Evolutionary conservation across 1,284 basidiomycete genomes (phyloP).

Genomic region (Fomitopsis pinicola): DNA sequence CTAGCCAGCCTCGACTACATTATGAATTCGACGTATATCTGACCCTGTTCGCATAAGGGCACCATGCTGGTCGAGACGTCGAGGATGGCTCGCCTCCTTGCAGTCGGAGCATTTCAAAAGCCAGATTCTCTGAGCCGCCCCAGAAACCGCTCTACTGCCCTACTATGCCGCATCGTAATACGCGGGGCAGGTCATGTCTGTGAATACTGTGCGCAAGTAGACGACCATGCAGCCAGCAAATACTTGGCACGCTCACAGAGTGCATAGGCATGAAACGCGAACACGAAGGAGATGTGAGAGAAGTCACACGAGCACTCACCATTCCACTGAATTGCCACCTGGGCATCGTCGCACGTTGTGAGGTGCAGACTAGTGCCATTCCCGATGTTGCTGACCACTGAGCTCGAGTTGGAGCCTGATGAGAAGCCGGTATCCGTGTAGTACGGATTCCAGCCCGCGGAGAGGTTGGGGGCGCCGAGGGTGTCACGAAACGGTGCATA

Average conservation of each 20-base stretch:
- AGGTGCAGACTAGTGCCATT: slow-evolving; percentile 55
- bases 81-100: too few relatives aligned
- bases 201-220: too few relatives aligned
- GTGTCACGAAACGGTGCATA: slow-evolving; percentile 60
- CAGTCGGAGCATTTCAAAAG: too few relatives aligned
- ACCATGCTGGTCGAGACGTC: too few relatives aligned
- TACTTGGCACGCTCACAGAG: not conserved
- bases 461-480: slow-evolving; percentile 39
- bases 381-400: slow-evolving; percentile 35
- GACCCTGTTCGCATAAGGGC: too few relatives aligned
- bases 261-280: not conserved
- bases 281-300: not conserved
- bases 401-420: slow-evolving; percentile 20
- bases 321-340: slow-evolving; percentile 52
- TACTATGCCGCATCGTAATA: too few relatives aligned
- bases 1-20: not conserved
- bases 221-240: not conserved
- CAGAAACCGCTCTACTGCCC: too few relatives aligned
- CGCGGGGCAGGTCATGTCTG: too few relatives aligned
- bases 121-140: too few relatives aligned
- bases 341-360: slow-evolving; percentile 53
- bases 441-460: slow-evolving; percentile 64
- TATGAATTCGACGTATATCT: not conserved
- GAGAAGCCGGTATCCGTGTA: slow-evolving; percentile 48
- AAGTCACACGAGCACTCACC: slow-evolving; percentile 36